Conservation (phyloP, 2,329 filamentous ascomycete species). For the Emergomyces orientalis region DNA sequence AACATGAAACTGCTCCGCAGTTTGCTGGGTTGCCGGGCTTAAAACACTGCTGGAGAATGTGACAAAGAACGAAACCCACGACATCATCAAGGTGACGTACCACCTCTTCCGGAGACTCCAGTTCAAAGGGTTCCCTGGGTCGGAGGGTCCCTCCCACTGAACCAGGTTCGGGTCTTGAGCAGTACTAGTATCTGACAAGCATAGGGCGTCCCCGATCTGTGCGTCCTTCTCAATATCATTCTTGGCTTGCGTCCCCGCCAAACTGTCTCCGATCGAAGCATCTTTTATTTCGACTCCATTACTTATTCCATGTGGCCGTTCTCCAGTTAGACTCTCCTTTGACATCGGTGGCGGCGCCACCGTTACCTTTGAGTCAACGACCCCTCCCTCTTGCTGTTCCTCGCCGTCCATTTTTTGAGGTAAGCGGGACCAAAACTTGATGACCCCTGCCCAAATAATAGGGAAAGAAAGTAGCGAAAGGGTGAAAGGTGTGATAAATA, state of each 20-base stretch:
- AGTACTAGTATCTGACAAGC: not conserved
- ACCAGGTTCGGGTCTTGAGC: slow-evolving; percentile 5
- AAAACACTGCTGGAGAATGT: slow-evolving; percentile 43
- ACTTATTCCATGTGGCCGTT: not conserved
- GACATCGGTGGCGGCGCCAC: not conserved
- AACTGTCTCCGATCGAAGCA: not conserved
- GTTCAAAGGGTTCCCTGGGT: slow-evolving; percentile 6
- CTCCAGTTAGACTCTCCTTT: not conserved
- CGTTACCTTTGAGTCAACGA: not conserved
- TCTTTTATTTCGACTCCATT: slow-evolving; percentile 3
- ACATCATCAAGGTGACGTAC: slow-evolving; percentile 35
- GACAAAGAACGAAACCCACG: slow-evolving; percentile 38
- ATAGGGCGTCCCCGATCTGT: not conserved
- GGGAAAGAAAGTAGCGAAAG: too few species aligned
- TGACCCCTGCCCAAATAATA: not conserved
- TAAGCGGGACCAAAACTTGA: not conserved
- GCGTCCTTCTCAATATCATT: not conserved
- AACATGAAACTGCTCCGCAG: slow-evolving; percentile 38
- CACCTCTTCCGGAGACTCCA: slow-evolving; percentile 28
- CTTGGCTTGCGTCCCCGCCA: not conserved
- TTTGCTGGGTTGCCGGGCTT: slow-evolving; percentile 34
- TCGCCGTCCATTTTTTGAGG: not conserved
- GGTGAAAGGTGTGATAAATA: not conserved
- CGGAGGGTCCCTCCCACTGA: slow-evolving; percentile 5
- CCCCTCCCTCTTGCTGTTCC: not conserved